phyloP scores from a whole-genome alignment of 768 basidiomycete genomes.

The Rhodotorula kratochvilovae region DNA sequence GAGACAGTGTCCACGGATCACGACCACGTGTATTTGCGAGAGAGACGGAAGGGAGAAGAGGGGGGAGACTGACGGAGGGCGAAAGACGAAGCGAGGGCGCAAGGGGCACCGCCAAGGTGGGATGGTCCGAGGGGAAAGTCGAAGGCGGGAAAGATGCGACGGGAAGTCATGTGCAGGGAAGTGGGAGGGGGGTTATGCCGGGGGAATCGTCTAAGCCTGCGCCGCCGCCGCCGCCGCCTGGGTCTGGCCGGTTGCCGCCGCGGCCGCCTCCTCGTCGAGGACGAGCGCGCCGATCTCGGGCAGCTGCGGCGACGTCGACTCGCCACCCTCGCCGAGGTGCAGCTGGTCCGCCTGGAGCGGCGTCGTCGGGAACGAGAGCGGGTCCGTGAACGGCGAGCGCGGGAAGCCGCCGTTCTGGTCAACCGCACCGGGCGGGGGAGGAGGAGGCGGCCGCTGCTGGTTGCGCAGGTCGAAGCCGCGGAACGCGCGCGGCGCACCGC shows the following conservation, averaged over 20 bases:
- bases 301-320: slow-evolving; percentile 5
- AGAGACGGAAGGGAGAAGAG: background rate
- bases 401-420: slow-evolving; percentile 8
- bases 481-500: slow-evolving; percentile 35
- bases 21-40: background rate
- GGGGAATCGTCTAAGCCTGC: slow-evolving; percentile 2
- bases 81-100: background rate
- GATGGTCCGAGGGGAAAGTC: background rate
- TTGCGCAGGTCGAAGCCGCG: slow-evolving; percentile 33
- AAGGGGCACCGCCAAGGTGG: background rate
- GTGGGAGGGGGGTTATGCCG: background rate
- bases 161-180: background rate
- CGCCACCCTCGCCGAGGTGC: background rate
- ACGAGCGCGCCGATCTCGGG: slow-evolving; percentile 37
- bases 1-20: too few species aligned
- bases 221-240: background rate
- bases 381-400: slow-evolving; percentile 20
- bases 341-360: slow-evolving; percentile 14
- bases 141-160: background rate
- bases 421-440: background rate
- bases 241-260: slow-evolving; percentile 4
- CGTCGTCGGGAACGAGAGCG: slow-evolving; percentile 18
- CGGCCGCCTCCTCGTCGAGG: slow-evolving; percentile 32
- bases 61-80: background rate
- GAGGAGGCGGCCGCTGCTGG: slow-evolving; percentile 18